These are phyloP conservation scores for Aspergillus terreus DNA, from an alignment of 2,329 filamentous ascomycete genomes.

Conservation along the genomic window DNA sequence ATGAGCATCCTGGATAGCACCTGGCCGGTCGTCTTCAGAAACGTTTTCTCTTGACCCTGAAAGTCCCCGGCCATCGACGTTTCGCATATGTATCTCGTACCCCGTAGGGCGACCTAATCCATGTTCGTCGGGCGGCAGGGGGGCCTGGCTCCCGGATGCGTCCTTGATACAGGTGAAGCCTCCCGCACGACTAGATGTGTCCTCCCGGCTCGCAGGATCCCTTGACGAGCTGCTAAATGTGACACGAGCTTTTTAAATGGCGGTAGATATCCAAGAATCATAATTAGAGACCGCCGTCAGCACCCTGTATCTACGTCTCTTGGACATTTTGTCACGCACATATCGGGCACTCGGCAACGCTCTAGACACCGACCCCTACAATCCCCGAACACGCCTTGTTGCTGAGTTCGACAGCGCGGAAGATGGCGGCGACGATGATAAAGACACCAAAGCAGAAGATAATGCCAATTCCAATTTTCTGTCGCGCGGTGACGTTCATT, in stretches of 20 bases:
- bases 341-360: too few species aligned
- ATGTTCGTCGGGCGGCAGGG: background rate
- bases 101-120: background rate
- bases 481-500: conserved; percentile 21
- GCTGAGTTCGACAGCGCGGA: too few species aligned
- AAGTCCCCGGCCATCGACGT: background rate
- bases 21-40: background rate
- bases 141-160: background rate
- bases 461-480: conserved; percentile 23
- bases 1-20: background rate
- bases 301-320: too few species aligned
- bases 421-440: conserved; percentile 18
- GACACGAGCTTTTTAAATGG: too few species aligned
- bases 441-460: conserved; percentile 27
- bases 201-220: too few species aligned
- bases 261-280: too few species aligned
- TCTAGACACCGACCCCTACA: too few species aligned
- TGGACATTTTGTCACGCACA: too few species aligned
- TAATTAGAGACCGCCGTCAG: too few species aligned
- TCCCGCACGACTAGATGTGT: too few species aligned
- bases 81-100: background rate
- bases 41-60: background rate
- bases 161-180: background rate
- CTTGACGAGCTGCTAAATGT: too few species aligned
- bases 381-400: too few species aligned